A percentile compares a stretch with the other conserved stretches of the same genome.
phyloP scores from a whole-genome alignment of 2,329 filamentous ascomycete genomes.

The Ophiostoma perfectum region DNA sequence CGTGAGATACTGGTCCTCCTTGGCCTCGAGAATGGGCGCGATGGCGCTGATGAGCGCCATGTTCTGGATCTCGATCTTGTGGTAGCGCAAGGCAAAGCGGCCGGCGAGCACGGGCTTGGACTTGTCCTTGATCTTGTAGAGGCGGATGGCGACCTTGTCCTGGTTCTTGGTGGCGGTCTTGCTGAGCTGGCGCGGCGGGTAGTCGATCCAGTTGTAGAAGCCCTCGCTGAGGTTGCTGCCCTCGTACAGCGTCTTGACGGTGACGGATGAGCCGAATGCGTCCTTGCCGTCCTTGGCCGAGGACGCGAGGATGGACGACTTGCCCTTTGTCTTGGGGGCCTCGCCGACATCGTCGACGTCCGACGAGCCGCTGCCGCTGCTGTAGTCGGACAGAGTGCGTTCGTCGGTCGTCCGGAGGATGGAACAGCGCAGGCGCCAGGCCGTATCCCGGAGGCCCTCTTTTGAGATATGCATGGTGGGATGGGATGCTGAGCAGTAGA shows the following conservation, averaged over 20 bases:
- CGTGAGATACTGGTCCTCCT: constrained; percentile 39
- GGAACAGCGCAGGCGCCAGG: constrained; percentile 30
- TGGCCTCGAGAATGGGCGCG: constrained; percentile 39
- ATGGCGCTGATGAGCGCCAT: constrained; percentile 38
- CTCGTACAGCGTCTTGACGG: constrained; percentile 40
- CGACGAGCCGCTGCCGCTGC: background rate
- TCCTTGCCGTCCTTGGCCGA: background rate
- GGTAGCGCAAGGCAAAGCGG: constrained; percentile 37
- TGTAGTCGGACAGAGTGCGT: constrained; percentile 29
- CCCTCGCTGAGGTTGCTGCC: constrained; percentile 29
- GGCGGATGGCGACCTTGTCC: constrained; percentile 40
- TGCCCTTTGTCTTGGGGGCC: background rate
- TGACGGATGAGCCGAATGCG: constrained; percentile 26
- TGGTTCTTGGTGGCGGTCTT: constrained; percentile 36
- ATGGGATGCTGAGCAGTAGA: background rate
- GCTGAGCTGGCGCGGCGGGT: constrained; percentile 39
- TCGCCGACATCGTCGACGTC: background rate
- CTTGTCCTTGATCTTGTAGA: constrained; percentile 44
- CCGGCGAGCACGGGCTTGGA: constrained; percentile 39
- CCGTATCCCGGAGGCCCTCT: constrained; percentile 16
- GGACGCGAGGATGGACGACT: background rate
- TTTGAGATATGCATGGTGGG: background rate
- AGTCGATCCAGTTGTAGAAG: constrained; percentile 38
- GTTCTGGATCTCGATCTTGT: constrained; percentile 42
- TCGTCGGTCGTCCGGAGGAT: constrained; percentile 27